A percentile compares a stretch with the other conserved stretches of the same genome.
Conservation (phyloP, 2,329 filamentous ascomycete species). For the Graphium sp. region DNA sequence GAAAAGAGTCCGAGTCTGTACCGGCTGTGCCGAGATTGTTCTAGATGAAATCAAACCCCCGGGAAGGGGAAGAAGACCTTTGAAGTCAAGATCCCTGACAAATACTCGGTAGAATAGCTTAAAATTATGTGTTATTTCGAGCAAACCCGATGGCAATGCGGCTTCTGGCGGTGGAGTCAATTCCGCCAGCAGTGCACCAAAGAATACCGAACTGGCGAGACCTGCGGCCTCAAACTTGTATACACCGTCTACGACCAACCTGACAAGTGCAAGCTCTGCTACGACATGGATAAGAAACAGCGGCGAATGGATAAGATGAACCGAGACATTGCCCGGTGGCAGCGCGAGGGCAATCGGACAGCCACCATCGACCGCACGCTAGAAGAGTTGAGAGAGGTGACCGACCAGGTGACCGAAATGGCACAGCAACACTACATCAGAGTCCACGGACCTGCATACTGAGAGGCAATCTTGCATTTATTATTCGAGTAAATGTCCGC, state of each 20-base stretch:
- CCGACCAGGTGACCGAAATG: constrained; percentile 38
- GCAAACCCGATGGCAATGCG: constrained; percentile 68
- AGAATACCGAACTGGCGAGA: constrained; percentile 91
- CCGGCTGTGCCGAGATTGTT: not conserved
- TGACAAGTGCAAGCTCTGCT: constrained; percentile 67
- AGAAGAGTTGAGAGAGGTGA: constrained; percentile 49
- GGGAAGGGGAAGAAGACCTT: not conserved
- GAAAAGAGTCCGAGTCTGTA: not conserved
- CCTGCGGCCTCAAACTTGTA: constrained; percentile 84
- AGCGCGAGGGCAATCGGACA: constrained; percentile 53
- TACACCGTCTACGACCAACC: constrained; percentile 50
- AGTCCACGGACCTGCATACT: too few relatives aligned
- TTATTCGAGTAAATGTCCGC: too few relatives aligned
- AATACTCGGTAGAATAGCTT: too few relatives aligned
- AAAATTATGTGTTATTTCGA: constrained; percentile 87
- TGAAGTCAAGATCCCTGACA: not conserved
- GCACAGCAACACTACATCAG: constrained; percentile 15
- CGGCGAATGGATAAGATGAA: constrained; percentile 59
- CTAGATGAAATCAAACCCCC: not conserved
- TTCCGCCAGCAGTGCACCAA: constrained; percentile 87
- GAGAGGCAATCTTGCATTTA: too few relatives aligned
- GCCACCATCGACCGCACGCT: constrained; percentile 59
- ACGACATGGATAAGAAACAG: constrained; percentile 75
- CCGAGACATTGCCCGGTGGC: constrained; percentile 63
- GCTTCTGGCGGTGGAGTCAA: constrained; percentile 88